phyloP scores from a whole-genome alignment of 1,284 basidiomycete species.

The Malassezia sp. region DNA sequence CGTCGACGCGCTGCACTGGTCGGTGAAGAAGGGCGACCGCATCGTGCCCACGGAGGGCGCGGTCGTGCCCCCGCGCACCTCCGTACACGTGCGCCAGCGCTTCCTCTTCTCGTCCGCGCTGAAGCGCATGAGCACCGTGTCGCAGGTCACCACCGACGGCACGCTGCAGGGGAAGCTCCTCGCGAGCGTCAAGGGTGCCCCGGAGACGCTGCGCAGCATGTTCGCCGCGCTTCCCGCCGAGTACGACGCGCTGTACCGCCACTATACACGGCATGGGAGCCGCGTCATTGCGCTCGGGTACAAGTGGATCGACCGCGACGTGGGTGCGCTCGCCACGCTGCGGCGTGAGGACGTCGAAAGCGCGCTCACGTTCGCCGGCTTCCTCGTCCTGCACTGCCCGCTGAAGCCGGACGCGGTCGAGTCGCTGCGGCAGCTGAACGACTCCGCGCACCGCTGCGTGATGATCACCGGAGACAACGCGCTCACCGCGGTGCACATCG shows the following conservation, averaged over 20 bases:
- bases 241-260: slow-evolving; percentile 45
- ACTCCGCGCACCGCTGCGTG: slow-evolving; percentile 45
- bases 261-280: slow-evolving; percentile 41
- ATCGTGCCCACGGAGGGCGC: slow-evolving; percentile 13
- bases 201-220: slow-evolving; percentile 43
- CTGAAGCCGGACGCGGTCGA: slow-evolving; percentile 43
- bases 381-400: slow-evolving; percentile 46
- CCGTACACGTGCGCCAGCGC: slow-evolving; percentile 35
- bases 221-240: slow-evolving; percentile 33
- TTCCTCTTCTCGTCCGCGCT: slow-evolving; percentile 46
- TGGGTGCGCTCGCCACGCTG: slow-evolving; percentile 25
- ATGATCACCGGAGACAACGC: slow-evolving; percentile 48
- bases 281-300: slow-evolving; percentile 45
- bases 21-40: slow-evolving; percentile 59
- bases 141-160: slow-evolving; percentile 25
- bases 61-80: slow-evolving; percentile 20
- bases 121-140: slow-evolving; percentile 44
- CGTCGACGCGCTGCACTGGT: slow-evolving; percentile 81
- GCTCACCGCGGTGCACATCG: slow-evolving; percentile 42
- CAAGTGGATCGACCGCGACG: slow-evolving; percentile 30
- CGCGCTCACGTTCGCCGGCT: slow-evolving; percentile 38
- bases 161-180: slow-evolving; percentile 23
- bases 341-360: slow-evolving; percentile 37
- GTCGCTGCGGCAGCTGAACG: slow-evolving; percentile 38
- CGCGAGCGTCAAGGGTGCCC: slow-evolving; percentile 42